A percentile compares a stretch with the other conserved stretches of the same genome.
These are phyloP conservation scores for Stipa capillata DNA, from an alignment of 176 grass and related monocot species.

Conservation along the genomic window DNA sequence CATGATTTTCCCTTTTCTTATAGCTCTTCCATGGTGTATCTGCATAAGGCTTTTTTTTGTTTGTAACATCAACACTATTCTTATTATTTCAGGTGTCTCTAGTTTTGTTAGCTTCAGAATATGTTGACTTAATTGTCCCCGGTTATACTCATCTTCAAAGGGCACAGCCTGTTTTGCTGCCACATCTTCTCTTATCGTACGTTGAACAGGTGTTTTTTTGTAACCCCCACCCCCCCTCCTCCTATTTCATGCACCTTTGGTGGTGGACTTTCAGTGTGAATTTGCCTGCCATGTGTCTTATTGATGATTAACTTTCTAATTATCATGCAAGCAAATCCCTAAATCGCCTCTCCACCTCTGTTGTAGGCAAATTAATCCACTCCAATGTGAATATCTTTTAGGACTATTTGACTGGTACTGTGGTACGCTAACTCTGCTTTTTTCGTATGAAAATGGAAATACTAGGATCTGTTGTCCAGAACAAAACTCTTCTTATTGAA, in stretches of 20 bases:
- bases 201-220: constrained; percentile 58
- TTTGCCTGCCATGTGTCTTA: neutral
- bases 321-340: neutral
- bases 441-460: neutral
- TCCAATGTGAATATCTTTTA: neutral
- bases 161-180: constrained; percentile 70
- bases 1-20: neutral
- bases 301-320: too few relatives aligned
- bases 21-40: neutral
- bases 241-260: constrained; percentile 7
- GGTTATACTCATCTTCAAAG: constrained; percentile 92
- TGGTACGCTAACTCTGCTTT: neutral
- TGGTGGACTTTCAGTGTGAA: constrained; percentile 1
- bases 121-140: constrained; percentile 74
- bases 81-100: constrained; percentile 58
- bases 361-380: neutral
- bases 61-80: neutral
- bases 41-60: neutral
- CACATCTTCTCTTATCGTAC: constrained; percentile 83
- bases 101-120: constrained; percentile 59
- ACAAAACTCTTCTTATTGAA: neutral
- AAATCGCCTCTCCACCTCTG: neutral
- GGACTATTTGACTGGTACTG: neutral
- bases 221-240: neutral
- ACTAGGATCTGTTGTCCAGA: neutral